Evolutionary conservation across 352 stramenopile species (phyloP).

Genomic region (Pythium phragmiticola): DNA sequence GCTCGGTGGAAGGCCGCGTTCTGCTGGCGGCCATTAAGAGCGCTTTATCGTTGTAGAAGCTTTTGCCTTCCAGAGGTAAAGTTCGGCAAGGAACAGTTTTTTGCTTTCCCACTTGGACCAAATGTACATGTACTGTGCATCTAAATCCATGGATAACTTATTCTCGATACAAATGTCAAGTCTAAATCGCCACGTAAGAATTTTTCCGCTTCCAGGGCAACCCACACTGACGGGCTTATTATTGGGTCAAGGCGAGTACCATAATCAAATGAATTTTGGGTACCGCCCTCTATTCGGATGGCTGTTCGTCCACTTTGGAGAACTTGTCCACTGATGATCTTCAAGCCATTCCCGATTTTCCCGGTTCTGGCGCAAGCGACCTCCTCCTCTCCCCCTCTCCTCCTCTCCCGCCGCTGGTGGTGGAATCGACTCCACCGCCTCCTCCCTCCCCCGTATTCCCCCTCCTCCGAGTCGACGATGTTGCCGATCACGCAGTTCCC

Average conservation of each 20-base stretch:
- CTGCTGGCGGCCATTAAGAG: no score
- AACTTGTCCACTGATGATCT: conserved; percentile 2
- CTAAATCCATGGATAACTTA: no score
- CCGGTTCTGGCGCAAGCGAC: conserved; percentile 16
- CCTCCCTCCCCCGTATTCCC: not conserved
- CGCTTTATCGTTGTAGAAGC: no score
- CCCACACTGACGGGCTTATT: not conserved
- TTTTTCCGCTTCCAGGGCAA: not conserved
- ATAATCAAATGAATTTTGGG: conserved; percentile 18
- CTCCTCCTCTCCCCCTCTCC: conserved; percentile 4
- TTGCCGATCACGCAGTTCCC: conserved; percentile 81
- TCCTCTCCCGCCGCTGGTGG: not conserved
- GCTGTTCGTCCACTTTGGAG: not conserved
- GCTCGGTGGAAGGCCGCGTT: no score
- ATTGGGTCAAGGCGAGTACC: not conserved
- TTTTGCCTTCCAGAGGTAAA: no score
- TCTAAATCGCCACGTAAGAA: not conserved
- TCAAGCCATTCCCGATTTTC: conserved; percentile 17
- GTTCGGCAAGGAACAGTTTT: no score
- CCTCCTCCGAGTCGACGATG: conserved; percentile 34
- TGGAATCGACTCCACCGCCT: conserved; percentile 9
- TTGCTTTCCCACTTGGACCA: no score
- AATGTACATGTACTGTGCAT: no score
- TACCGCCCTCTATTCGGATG: conserved; percentile 13
- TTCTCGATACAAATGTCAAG: not conserved